Evolutionary conservation across 2,329 filamentous ascomycete species (phyloP), one percentile per base, ranked within the genome.

Genomic region (Scleromitrula shiraiana): DNA sequence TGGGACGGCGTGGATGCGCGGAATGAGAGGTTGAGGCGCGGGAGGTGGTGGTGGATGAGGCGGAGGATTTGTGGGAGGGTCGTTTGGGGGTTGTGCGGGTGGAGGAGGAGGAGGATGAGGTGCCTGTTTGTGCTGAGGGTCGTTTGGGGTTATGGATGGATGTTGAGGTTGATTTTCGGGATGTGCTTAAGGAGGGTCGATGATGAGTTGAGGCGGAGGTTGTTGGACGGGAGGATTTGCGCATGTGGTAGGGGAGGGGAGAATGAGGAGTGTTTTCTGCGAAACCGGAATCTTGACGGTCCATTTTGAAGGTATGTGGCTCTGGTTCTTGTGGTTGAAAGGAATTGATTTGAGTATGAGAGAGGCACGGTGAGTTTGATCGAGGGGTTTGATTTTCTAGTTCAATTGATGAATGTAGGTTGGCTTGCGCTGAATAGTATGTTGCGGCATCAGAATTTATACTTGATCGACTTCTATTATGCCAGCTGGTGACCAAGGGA

Each of bases 251-350:
- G 2, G 53, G 54, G 50, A 29, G 9, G 41, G 43, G 14, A 46
- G 37, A 22, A 43, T 23, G 29, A 43, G n/a, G n/a, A n/a, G n/a
- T 33, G 14, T 43, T 47, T 27, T 58, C 55, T 35, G 54, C 51
- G 33, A 54, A 64, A 3, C 62, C 62, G 5, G 59, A 62, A 39
- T 64, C 62, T 51, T 60, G 53, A 20, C 62, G 50, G 27, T 51
- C 40, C 56, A 62, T 61, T 32, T 56, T 58, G 7, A 55, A 35
- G 10, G 55, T 33, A 33, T 50, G 26, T 22, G 46, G 39, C 20
- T 52, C 40, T 50, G 40, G 37, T 46, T 38, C n/a, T 52, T 30
- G 41, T 26, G 32, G 33, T 41, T 29, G 44, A 36, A 37, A 27
- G 27, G 46, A 44, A 24, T 38, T 46, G 26, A 32, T 33, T 33